These are phyloP conservation scores for Tagetes erecta DNA, from an alignment of 129 eudicot genomes.

Conservation along the genomic window DNA sequence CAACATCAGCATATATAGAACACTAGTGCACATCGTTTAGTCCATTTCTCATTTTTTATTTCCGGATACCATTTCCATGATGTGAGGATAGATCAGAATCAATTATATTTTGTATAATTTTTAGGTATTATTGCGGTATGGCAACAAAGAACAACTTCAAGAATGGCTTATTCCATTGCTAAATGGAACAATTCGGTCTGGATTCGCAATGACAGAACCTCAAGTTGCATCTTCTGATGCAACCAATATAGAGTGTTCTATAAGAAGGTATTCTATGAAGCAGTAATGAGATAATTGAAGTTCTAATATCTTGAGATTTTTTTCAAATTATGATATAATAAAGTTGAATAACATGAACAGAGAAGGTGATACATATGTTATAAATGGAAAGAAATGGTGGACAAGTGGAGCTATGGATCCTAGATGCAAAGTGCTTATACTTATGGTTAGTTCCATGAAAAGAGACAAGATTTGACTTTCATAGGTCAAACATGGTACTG, in stretches of 20 bases:
- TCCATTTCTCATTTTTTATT: constrained; percentile 4
- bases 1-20: background rate
- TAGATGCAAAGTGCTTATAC: constrained; percentile 90
- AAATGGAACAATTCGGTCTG: constrained; percentile 91
- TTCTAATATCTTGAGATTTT: constrained; percentile 19
- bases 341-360: constrained; percentile 43
- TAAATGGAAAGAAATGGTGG: constrained; percentile 98
- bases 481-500: constrained; percentile 8
- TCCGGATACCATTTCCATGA: constrained; percentile 8
- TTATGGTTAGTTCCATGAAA: constrained; percentile 66
- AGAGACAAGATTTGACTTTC: background rate
- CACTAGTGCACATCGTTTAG: background rate
- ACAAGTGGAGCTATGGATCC: constrained; percentile 99
- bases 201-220: constrained; percentile 99
- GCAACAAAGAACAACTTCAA: constrained; percentile 77
- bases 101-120: background rate
- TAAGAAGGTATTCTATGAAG: constrained; percentile 51
- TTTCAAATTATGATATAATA: constrained; percentile 4
- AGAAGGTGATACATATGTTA: constrained; percentile 76
- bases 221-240: constrained; percentile 98
- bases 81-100: background rate
- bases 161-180: constrained; percentile 97
- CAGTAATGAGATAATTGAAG: background rate
- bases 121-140: constrained; percentile 93
- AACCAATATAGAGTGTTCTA: constrained; percentile 93